phyloP scores from a whole-genome alignment of 1,284 basidiomycete species.

The Tilletiaria anomala region DNA sequence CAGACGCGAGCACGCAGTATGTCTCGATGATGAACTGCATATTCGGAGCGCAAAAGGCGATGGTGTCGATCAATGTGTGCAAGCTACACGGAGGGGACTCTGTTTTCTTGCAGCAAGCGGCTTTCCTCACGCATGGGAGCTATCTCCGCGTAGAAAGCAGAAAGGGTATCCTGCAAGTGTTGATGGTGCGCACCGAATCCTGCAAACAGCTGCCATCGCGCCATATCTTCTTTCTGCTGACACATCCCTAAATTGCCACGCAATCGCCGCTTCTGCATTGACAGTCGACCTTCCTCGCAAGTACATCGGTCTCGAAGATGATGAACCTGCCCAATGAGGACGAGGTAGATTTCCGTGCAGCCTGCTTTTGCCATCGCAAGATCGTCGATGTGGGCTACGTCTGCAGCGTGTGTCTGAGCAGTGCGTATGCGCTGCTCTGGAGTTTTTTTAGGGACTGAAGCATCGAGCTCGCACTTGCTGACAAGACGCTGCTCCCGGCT shows the following conservation, averaged over 20 bases:
- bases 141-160: constrained; percentile 56
- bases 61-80: constrained; percentile 88
- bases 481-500: background rate
- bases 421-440: constrained; percentile 6
- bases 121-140: constrained; percentile 82
- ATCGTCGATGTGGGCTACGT: constrained; percentile 95
- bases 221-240: background rate
- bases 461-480: background rate
- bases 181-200: constrained; percentile 9
- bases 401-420: constrained; percentile 46
- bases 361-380: constrained; percentile 95
- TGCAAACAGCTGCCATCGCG: background rate
- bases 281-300: constrained; percentile 15
- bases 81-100: constrained; percentile 71
- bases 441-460: background rate
- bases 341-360: constrained; percentile 87
- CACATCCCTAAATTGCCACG: background rate
- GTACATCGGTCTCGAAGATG: background rate
- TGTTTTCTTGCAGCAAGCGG: constrained; percentile 92
- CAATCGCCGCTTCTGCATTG: background rate
- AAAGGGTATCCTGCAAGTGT: constrained; percentile 17
- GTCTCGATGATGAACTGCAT: constrained; percentile 99
- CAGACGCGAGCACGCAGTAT: constrained; percentile 70
- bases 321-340: constrained; percentile 64
- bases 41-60: constrained; percentile 84